These are phyloP conservation scores for Sporothrix luriei DNA, from an alignment of 2,329 filamentous ascomycete species.

Conservation along the genomic window DNA sequence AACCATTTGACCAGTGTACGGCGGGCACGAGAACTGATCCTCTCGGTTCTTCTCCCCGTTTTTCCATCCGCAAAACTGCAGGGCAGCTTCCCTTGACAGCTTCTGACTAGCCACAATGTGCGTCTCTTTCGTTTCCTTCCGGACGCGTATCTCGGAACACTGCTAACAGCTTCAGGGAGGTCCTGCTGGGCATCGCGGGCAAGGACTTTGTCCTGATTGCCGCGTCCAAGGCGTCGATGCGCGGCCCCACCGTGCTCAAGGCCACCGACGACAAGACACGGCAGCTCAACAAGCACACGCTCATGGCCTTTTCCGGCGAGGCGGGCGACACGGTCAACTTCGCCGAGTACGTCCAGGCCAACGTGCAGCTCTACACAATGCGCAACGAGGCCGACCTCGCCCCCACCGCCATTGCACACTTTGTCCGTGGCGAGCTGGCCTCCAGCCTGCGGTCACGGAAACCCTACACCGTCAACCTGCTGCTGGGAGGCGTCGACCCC, in stretches of 20 bases:
- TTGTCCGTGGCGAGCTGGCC: slow-evolving; percentile 91
- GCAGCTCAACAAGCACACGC: slow-evolving; percentile 85
- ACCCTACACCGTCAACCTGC: slow-evolving; percentile 94
- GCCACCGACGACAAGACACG: slow-evolving; percentile 95
- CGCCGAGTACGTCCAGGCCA: slow-evolving; percentile 98
- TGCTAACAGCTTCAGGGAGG: slow-evolving; percentile 69
- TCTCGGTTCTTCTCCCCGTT: slow-evolving; percentile 1
- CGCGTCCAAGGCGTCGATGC: slow-evolving; percentile 96
- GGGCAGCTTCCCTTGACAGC: slow-evolving; percentile 22
- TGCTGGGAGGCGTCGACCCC: slow-evolving; percentile 90
- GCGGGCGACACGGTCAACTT: slow-evolving; percentile 98
- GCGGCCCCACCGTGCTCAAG: slow-evolving; percentile 95
- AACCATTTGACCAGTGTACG: too few species aligned
- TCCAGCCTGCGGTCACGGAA: slow-evolving; percentile 86
- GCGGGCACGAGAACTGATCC: slow-evolving; percentile 10
- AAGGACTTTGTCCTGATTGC: slow-evolving; percentile 99
- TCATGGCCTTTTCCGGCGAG: slow-evolving; percentile 95
- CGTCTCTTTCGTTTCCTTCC: neutral
- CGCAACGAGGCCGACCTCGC: slow-evolving; percentile 92
- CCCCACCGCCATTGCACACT: slow-evolving; percentile 84
- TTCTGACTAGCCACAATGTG: slow-evolving; percentile 11
- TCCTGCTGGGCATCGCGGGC: slow-evolving; percentile 95
- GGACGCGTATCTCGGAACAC: neutral
- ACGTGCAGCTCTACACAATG: slow-evolving; percentile 97
- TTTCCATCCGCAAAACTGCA: neutral